Base-by-base conservation (phyloP, 306 rosid genomes). In the Gillenia trifoliata region DNA sequence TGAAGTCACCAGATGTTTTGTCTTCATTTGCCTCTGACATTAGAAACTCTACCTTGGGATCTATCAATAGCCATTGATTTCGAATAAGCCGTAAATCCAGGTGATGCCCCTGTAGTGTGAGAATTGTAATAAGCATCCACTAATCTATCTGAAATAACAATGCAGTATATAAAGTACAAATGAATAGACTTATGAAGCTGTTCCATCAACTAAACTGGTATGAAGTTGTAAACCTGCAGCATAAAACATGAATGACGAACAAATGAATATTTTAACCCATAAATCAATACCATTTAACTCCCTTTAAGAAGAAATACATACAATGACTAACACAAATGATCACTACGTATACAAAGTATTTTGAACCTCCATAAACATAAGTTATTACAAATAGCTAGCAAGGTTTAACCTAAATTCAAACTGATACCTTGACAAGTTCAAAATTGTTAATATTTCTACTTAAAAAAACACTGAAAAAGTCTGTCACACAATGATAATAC, bases 1-100 rank as follows among this genome's bases (percentile, higher is more conserved):
- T 84, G 82, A 91, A 93, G 84, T 91, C 96, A 77, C 88, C 97
- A 40, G 93, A 80, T 41, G 98, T 91, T 86, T 87, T 93, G 75
- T 93, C 98, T 80, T 93, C 96, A 78, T 93, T 93, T 60, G 75
- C 91, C 84, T 91, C 91, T 6, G 98, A 93, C 98, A 93, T 91
- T 60, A 93, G 94, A 83, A 89, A 81, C 79, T 93, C 94, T 61
- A 84, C 79, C 81, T 81, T 86, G 73, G 98, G 97, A 85, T 91
- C 97, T 68, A 91, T 79, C 88, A 88, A 74, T 77, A 93, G 89
- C 97, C 98, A 93, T 56, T 93, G 98, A 83, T 93, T 93, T 72
- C 91, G 88, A 65, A 93, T 84, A 78, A 93, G 98, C 74, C 97
- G 83, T 66, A 93, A 82, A 88, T 93, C 97, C 78, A 93, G 77